Conservation (phyloP, 2,329 filamentous ascomycete species). For the Fusarium mexicanum region DNA sequence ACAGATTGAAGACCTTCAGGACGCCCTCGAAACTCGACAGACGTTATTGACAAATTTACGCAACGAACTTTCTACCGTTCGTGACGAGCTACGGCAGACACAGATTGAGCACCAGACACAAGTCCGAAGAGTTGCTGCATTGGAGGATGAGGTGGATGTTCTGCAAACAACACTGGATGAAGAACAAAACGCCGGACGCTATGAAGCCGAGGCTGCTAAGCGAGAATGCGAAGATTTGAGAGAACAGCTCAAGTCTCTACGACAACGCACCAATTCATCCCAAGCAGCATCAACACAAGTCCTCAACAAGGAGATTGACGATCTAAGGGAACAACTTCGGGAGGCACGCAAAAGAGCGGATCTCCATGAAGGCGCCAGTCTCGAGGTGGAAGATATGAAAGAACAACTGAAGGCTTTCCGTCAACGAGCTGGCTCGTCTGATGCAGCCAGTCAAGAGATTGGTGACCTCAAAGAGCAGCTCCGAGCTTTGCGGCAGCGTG, state of each 20-base stretch:
- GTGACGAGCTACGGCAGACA: conserved; percentile 75
- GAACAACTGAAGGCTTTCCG: conserved; percentile 41
- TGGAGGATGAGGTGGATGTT: conserved; percentile 82
- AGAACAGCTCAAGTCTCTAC: conserved; percentile 43
- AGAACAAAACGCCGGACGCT: conserved; percentile 47
- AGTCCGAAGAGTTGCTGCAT: conserved; percentile 70
- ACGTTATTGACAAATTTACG: conserved; percentile 72
- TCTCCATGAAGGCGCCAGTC: conserved; percentile 40
- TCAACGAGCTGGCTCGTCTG: conserved; percentile 21
- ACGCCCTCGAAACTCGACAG: conserved; percentile 74
- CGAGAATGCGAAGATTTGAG: conserved; percentile 51
- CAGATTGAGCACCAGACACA: conserved; percentile 71
- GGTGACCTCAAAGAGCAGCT: conserved; percentile 21
- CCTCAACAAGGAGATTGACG: conserved; percentile 44
- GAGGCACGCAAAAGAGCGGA: conserved; percentile 41
- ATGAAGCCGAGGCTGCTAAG: conserved; percentile 52
- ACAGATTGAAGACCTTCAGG: conserved; percentile 79
- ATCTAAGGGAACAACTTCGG: conserved; percentile 28
- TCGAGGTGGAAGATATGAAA: conserved; percentile 42
- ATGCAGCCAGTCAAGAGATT: conserved; percentile 53
- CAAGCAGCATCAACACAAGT: conserved; percentile 34
- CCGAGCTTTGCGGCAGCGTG: conserved; percentile 4
- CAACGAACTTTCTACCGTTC: conserved; percentile 71
- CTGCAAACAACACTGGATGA: conserved; percentile 60
- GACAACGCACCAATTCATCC: conserved; percentile 30